Base-by-base conservation (phyloP, 202 grass and related monocot genomes). In the Setaria italica region DNA sequence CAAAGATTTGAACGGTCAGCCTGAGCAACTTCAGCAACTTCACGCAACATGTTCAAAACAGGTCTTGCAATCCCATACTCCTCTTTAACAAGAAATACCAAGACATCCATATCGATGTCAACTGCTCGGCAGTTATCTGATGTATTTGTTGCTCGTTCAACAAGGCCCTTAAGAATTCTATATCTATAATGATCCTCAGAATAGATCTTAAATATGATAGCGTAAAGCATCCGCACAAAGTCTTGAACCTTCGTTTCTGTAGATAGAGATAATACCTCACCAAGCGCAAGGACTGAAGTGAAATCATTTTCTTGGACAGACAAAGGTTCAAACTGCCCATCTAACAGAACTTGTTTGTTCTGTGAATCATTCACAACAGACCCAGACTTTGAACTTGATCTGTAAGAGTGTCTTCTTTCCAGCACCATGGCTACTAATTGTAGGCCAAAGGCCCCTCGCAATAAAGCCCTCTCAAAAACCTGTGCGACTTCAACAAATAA, bases 21-120 rank as follows among this genome's bases (percentile, higher is more conserved):
- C 83, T 96, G 88, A 74, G 92, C 93, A 90, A 94, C 93, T 90
- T 90, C 80, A 86, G 88, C 93, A 83, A 94, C 90, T 85, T 96
- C 91, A 57, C 92, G 78, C 82, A 96, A 87, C 88, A 99, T 90
- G 82, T 85, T 94, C 78, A 99, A 83, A 86, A 92, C 88, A 86
- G 93, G 91, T 88, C 90, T 90, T 72, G 87, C 90, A 55, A 88
- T 84, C 56, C 84, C 86, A 72, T 82, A 68, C 82, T 99, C 91
- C 71, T 95, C 96, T 87, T 91, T 90, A 81, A 94, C 88, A 87
- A 99, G 93, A 81, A 96, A 90, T 74, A 94, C 77, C 92, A 99
- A 84, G 59, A 94, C 97, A 90, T 94, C 93, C 92, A 96, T 96
- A 93, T 94, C 97, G 56, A 99, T 89, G 85, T 96, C 97, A 78